phyloP scores from a whole-genome alignment of 2,329 filamentous ascomycete species.

The Curvularia spicifera region DNA sequence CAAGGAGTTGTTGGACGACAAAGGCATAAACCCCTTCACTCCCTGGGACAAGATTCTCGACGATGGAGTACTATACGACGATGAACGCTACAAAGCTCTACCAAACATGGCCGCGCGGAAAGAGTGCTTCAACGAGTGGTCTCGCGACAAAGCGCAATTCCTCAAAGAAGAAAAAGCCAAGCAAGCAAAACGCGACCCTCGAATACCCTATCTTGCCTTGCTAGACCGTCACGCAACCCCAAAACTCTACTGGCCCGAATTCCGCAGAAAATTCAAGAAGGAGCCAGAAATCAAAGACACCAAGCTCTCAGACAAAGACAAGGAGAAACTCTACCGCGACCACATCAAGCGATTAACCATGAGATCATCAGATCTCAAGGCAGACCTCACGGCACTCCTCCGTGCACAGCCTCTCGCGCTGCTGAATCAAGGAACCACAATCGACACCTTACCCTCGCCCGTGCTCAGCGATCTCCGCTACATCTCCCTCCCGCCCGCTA shows the following conservation, averaged over 20 bases:
- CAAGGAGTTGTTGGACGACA: conserved; percentile 84
- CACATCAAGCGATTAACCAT: conserved; percentile 71
- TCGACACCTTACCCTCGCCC: conserved; percentile 65
- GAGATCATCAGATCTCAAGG: conserved; percentile 69
- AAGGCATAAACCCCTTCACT: conserved; percentile 81
- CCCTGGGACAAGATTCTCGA: conserved; percentile 91
- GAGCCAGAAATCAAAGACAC: conserved; percentile 80
- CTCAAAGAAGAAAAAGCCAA: conserved; percentile 75
- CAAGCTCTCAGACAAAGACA: conserved; percentile 66
- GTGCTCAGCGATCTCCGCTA: conserved; percentile 72
- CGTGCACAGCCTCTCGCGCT: conserved; percentile 63
- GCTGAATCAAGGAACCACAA: conserved; percentile 66
- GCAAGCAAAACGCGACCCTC: conserved; percentile 81
- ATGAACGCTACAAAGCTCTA: conserved; percentile 84
- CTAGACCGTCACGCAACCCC: conserved; percentile 82
- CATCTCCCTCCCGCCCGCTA: conserved; percentile 67
- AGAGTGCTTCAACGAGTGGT: conserved; percentile 86
- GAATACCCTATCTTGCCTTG: conserved; percentile 80
- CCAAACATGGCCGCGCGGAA: conserved; percentile 80
- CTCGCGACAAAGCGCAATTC: conserved; percentile 73
- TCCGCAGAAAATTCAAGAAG: conserved; percentile 87
- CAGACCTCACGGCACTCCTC: conserved; percentile 71
- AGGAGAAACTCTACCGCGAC: conserved; percentile 80
- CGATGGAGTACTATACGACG: conserved; percentile 80
- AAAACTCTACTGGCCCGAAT: conserved; percentile 97